Percentiles rank a stretch among this genome's conserved stretches.
Evolutionary conservation across 805 yeast species (phyloP).

Genomic region (Yamadazyma akitaensis): DNA sequence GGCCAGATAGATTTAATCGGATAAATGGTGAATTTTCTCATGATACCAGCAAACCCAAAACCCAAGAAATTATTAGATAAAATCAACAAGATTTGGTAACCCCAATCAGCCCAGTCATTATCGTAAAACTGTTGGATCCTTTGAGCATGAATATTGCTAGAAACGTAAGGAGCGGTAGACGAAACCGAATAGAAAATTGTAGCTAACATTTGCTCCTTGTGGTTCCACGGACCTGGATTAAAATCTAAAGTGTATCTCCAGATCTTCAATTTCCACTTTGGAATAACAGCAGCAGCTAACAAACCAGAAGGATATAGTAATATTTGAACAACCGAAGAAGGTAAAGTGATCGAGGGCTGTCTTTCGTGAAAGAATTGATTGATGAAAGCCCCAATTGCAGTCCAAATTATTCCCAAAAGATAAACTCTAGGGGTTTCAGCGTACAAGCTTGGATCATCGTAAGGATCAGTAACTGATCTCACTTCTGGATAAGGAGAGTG

Average conservation of each 20-base stretch:
- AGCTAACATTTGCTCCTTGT: conserved; percentile 64
- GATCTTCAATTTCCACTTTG: conserved; percentile 33
- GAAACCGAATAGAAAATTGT: conserved; percentile 34
- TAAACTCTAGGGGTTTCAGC: conserved; percentile 57
- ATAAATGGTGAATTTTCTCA: conserved; percentile 27
- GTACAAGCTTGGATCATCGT: conserved; percentile 48
- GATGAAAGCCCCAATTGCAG: conserved; percentile 50
- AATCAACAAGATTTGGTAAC: conserved; percentile 25
- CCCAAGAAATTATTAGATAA: conserved; percentile 27
- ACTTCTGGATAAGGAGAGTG: conserved; percentile 66
- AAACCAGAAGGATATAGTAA: conserved; percentile 45
- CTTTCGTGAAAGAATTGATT: conserved; percentile 58
- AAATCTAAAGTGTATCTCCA: conserved; percentile 26
- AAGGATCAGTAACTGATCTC: conserved; percentile 59
- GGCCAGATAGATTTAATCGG: conserved; percentile 30
- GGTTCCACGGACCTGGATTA: conserved; percentile 55
- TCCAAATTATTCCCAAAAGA: conserved; percentile 49
- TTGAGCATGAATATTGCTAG: conserved; percentile 27
- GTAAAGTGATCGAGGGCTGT: conserved; percentile 46
- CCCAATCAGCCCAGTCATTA: conserved; percentile 27
- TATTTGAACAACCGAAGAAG: conserved; percentile 44
- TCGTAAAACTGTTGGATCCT: conserved; percentile 21
- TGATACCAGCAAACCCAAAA: conserved; percentile 30
- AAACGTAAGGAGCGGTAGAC: conserved; percentile 24
- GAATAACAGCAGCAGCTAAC: conserved; percentile 36